Conservation (phyloP, 202 grass and related monocot species). For the Carex sylvatica region DNA sequence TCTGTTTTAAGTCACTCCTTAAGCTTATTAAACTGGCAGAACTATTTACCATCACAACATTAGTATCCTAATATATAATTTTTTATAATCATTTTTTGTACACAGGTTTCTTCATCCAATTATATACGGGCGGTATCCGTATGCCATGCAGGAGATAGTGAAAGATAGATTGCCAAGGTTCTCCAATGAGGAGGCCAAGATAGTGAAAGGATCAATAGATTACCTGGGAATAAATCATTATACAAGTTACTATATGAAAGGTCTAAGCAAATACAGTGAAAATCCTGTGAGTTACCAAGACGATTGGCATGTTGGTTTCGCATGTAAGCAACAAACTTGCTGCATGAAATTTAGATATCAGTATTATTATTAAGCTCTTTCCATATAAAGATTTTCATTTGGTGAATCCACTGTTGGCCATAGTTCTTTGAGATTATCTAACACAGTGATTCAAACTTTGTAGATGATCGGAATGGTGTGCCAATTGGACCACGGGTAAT, state of each 20-base stretch:
- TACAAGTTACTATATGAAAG: constrained; percentile 48
- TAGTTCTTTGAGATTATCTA: background rate
- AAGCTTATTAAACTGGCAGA: background rate
- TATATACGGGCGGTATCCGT: constrained; percentile 52
- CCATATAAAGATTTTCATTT: background rate
- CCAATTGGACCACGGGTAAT: constrained; percentile 48
- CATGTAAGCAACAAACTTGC: constrained; percentile 32
- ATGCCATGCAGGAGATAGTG: constrained; percentile 42
- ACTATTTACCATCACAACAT: background rate
- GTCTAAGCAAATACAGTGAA: constrained; percentile 15
- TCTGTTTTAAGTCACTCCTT: background rate
- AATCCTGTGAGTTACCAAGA: constrained; percentile 39
- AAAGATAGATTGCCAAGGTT: constrained; percentile 56
- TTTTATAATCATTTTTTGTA: background rate
- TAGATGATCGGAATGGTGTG: constrained; percentile 52
- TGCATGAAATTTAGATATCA: background rate
- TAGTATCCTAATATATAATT: background rate
- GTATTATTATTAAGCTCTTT: background rate
- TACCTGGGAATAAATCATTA: constrained; percentile 64
- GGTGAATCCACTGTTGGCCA: background rate
- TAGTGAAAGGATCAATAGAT: constrained; percentile 51
- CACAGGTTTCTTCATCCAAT: constrained; percentile 63
- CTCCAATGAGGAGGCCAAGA: constrained; percentile 31
- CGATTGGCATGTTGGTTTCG: constrained; percentile 47
- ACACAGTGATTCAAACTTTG: background rate